These are phyloP conservation scores for Didymella lethalis DNA, from an alignment of 2,329 filamentous ascomycete species.

Conservation along the genomic window DNA sequence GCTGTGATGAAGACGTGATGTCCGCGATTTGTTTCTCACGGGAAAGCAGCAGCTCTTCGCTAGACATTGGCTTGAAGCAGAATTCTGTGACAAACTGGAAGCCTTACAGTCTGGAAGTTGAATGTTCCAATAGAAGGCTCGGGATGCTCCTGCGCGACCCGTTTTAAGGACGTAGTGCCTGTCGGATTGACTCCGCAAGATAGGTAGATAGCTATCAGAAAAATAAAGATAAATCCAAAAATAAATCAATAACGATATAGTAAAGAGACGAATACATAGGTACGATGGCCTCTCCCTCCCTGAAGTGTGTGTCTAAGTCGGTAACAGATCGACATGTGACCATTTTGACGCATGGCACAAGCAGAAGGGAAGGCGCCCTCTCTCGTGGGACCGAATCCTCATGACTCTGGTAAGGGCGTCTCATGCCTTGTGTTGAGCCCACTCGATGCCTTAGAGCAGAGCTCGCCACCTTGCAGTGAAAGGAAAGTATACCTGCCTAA, in stretches of 20 bases:
- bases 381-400: not conserved
- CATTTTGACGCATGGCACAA: slow-evolving; percentile 9
- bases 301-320: not conserved
- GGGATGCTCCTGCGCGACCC: not conserved
- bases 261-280: not conserved
- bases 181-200: slow-evolving; percentile 4
- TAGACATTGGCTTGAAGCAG: not conserved
- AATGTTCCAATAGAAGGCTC: too few species aligned
- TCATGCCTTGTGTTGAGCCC: not conserved
- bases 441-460: not conserved
- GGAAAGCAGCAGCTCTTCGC: not conserved
- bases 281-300: not conserved
- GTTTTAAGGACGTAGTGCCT: not conserved
- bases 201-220: not conserved
- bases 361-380: not conserved
- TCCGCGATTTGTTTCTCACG: not conserved
- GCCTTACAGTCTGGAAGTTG: too few species aligned
- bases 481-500: not conserved
- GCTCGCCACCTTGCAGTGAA: not conserved
- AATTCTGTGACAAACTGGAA: not conserved
- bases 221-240: not conserved
- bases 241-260: too few species aligned
- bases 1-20: not conserved
- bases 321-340: slow-evolving; percentile 28
- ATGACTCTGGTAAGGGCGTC: not conserved